Evolutionary conservation across 257 asterid genomes (phyloP), one percentile per base, ranked within the genome.

Genomic region (Fraxinus quadrangulata): DNA sequence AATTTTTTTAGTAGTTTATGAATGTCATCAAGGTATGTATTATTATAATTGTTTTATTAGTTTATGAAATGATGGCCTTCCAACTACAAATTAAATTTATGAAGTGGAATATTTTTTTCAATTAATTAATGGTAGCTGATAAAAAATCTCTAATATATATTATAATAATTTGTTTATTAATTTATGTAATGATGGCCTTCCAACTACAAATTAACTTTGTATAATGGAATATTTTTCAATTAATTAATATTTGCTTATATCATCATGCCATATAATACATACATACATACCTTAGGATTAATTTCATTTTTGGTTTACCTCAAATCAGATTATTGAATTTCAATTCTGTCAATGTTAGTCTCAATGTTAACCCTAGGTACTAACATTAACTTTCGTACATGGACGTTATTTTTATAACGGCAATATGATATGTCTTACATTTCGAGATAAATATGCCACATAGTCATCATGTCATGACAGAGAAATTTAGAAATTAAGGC

Each of bases 21-120:
- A 37, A 37, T 37, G 10, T 6, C 40, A 6, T 8, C 36, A 71
- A 71, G 69, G 6, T 63, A 10, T 63, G 12, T 56, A 42, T 66
- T 76, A 51, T 37, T n/a, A 54, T 78, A 71, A 70, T 63, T 36
- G 5, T 70, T 24, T 73, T 39, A 45, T 51, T 63, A 14, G 74
- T 76, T 24, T 36, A 34, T 23, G 24, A 77, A 83, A 79, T 77
- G 81, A 72, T 80, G 9, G 69, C 77, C 51, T 80, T 76, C 77
- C 76, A 79, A 61, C 80, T 45, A 14, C 56, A 47, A 47, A 47
- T 47, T 47, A 34, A 56, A 26, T 78, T 65, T 63, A n/a, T 19
- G 47, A 16, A 7, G 78, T 39, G 71, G 84, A 82, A 86, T 86
- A 79, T 78, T 79, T 16, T 79, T 16, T 79, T 69, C 61, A 70